Conservation (phyloP, 257 asterid species). For the Capsicum chinense region DNA sequence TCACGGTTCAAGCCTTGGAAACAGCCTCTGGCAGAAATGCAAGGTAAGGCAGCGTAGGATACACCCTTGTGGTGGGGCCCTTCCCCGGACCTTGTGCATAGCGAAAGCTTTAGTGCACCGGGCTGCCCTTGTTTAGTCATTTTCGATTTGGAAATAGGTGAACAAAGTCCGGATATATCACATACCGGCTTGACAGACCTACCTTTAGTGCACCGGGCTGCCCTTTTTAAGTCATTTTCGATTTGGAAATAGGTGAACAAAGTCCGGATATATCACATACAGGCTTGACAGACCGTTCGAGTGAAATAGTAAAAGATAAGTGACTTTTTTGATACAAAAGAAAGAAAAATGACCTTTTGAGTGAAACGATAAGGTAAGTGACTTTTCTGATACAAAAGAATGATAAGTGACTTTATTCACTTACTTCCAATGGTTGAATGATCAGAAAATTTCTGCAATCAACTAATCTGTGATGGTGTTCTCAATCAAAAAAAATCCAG, state of each 20-base stretch:
- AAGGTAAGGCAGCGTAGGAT: too few relatives aligned
- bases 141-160: too few relatives aligned
- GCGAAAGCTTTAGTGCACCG: too few relatives aligned
- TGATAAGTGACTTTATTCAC: neutral
- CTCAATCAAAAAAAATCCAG: neutral
- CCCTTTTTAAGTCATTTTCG: neutral
- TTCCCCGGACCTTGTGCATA: too few relatives aligned
- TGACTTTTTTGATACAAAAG: neutral
- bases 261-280: neutral
- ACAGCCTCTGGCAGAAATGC: too few relatives aligned
- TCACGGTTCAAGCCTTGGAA: too few relatives aligned
- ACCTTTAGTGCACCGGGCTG: too few relatives aligned
- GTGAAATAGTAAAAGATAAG: neutral
- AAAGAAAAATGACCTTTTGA: neutral
- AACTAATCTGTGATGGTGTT: neutral
- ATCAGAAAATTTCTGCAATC: neutral
- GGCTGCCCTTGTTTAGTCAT: too few relatives aligned
- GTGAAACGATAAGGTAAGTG: neutral
- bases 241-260: neutral
- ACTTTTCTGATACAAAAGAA: neutral
- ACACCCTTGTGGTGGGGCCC: too few relatives aligned
- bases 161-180: too few relatives aligned
- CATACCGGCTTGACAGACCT: too few relatives aligned
- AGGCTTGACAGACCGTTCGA: neutral
- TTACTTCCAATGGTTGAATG: neutral